A percentile compares a stretch with the other conserved stretches of the same genome.
phyloP scores from a whole-genome alignment of 345 rosid genomes.

The Arabis alpina region DNA sequence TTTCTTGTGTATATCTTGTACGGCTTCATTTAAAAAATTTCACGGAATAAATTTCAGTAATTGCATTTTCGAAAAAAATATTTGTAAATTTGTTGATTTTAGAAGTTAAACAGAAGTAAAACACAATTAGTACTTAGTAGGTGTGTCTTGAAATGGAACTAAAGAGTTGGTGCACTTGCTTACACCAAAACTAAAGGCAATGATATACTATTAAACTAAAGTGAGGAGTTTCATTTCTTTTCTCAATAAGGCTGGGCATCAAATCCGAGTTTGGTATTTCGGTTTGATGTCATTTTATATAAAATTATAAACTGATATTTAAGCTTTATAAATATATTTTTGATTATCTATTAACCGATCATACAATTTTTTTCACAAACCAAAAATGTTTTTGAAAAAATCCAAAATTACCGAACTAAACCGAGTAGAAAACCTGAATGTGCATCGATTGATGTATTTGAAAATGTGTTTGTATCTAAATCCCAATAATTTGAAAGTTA shows the following conservation, averaged over 20 bases:
- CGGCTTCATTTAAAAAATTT: conserved; percentile 21
- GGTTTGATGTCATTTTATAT: conserved; percentile 1
- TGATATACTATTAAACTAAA: conserved; percentile 9
- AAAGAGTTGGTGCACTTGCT: conserved; percentile 39
- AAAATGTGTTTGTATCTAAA: no score
- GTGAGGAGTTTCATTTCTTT: conserved; percentile 15
- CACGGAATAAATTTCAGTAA: conserved; percentile 15
- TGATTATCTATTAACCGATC: no score
- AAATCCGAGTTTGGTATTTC: not conserved
- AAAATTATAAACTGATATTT: not conserved
- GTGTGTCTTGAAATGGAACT: conserved; percentile 42
- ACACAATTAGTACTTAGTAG: conserved; percentile 30
- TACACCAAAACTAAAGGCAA: conserved; percentile 37
- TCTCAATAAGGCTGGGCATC: not conserved
- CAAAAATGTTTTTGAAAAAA: no score
- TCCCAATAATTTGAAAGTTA: no score
- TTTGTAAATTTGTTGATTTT: not conserved
- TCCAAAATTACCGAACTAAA: no score
- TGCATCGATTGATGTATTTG: no score
- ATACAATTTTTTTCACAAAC: no score
- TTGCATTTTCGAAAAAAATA: not conserved
- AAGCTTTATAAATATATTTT: no score
- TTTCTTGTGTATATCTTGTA: conserved; percentile 32
- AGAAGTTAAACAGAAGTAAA: conserved; percentile 32
- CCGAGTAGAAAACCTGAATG: no score